Evolutionary conservation across 1,284 basidiomycete species (phyloP), one percentile per base, ranked within the genome.

Genomic region (Tilletia caries): DNA sequence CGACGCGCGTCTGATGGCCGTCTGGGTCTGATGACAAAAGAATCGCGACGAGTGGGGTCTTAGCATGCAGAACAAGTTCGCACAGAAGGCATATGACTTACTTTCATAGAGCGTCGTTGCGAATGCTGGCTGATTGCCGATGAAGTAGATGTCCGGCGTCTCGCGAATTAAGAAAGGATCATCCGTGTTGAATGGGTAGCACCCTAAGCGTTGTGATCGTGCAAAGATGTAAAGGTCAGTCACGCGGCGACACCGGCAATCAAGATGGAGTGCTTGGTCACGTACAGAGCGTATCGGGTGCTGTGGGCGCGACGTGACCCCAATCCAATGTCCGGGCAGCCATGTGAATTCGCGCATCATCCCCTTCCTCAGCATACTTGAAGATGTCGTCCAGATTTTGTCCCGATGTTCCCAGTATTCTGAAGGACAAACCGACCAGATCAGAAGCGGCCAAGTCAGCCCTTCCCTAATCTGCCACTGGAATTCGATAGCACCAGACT

Each of bases 291-390:
- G 96, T 99, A 84, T 99, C 96, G 15, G 96, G 96, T 15, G 95
- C 94, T 0, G 95, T 98, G 0, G 96, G 96, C 12, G 96, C 95
- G 77, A 97, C 88, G 84, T 98, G 96, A 72, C 93, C 87, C 96
- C 95, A 98, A 79, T 88, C 89, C 13, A 99, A 86, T 18, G 93
- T 95, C 64, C 90, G 87, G 73, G 89, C 87, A 2, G 92, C 89
- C 77, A 97, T 88, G 3, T 87, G 87, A 46, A 97, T 83, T 27
- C 91, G 70, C 0, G 67, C 54, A 1, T 68, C 68, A 37, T 74
- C 69, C 33, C 44, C 46, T 41, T 41, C 37, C 20, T 75, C 68
- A 44, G 95, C 86, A 84, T 99, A 98, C 83, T 93, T 95, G 87
- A 89, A 93, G 85, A 98, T 91, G 80, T 99, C 96, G 82, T 97